phyloP scores from a whole-genome alignment of 306 rosid species.

The Purshia tridentata region DNA sequence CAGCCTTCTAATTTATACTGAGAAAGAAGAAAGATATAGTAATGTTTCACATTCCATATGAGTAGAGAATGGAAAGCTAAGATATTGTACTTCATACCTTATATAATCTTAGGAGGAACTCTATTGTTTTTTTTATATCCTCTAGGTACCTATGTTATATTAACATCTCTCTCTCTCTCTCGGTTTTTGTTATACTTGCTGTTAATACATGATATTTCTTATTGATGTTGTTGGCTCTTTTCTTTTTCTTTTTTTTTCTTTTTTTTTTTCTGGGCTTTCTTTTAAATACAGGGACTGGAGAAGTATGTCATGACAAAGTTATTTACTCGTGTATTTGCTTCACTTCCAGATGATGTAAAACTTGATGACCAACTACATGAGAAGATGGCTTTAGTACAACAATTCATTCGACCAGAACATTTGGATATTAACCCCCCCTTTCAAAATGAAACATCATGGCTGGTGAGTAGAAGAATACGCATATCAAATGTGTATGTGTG shows the following conservation, averaged over 20 bases:
- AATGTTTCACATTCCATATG: background rate
- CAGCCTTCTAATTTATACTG: background rate
- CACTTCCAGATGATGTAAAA: conserved; percentile 79
- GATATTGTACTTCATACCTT: background rate
- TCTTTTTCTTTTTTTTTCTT: conserved; percentile 11
- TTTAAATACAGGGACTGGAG: conserved; percentile 85
- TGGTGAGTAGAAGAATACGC: conserved; percentile 58
- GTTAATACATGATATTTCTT: conserved; percentile 19
- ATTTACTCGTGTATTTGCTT: conserved; percentile 90
- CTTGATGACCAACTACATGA: conserved; percentile 72
- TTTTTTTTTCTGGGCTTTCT: conserved; percentile 24
- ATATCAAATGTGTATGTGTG: background rate
- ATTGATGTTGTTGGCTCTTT: conserved; percentile 17
- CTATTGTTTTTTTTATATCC: background rate
- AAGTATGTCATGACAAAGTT: conserved; percentile 99
- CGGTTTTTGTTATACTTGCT: background rate
- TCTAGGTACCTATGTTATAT: background rate
- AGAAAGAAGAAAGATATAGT: background rate
- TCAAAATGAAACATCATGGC: conserved; percentile 95
- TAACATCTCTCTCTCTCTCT: background rate
- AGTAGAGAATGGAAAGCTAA: background rate
- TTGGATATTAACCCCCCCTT: conserved; percentile 78
- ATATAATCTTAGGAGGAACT: background rate
- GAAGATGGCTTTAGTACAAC: conserved; percentile 88
- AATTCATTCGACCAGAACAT: conserved; percentile 88